Conservation (phyloP, 2,329 filamentous ascomycete species). For the Aspergillus vadensis region DNA sequence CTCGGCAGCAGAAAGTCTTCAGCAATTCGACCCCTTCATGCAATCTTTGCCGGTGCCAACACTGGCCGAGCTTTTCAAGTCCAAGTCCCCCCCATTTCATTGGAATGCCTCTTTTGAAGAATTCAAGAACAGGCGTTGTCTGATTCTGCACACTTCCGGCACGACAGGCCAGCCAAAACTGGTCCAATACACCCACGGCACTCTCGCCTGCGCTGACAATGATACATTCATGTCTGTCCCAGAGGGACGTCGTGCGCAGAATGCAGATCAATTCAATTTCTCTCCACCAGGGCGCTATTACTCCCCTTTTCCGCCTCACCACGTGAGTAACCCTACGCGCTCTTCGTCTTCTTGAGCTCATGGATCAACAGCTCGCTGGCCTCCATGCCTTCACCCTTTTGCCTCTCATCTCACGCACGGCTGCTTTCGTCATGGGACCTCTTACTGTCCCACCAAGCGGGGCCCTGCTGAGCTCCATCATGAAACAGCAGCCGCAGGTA, state of each 20-base stretch:
- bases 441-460: not conserved
- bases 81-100: not conserved
- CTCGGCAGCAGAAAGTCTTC: not conserved
- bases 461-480: not conserved
- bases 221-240: not conserved
- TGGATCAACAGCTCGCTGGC: not conserved
- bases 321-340: not conserved
- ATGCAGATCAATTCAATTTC: not conserved
- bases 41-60: not conserved
- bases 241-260: not conserved
- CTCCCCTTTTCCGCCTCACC: not conserved
- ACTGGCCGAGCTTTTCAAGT: not conserved
- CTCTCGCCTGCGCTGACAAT: not conserved
- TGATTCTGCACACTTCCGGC: not conserved
- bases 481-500: not conserved
- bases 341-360: not conserved
- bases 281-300: not conserved
- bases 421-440: not conserved
- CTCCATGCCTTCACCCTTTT: not conserved
- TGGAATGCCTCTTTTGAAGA: not conserved
- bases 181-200: not conserved
- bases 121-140: not conserved
- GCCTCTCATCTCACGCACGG: not conserved
- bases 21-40: constrained; percentile 4
- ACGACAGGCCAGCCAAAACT: not conserved